Base-by-base conservation (phyloP, 2,329 filamentous ascomycete species). In the Hypoxylon sp. region DNA sequence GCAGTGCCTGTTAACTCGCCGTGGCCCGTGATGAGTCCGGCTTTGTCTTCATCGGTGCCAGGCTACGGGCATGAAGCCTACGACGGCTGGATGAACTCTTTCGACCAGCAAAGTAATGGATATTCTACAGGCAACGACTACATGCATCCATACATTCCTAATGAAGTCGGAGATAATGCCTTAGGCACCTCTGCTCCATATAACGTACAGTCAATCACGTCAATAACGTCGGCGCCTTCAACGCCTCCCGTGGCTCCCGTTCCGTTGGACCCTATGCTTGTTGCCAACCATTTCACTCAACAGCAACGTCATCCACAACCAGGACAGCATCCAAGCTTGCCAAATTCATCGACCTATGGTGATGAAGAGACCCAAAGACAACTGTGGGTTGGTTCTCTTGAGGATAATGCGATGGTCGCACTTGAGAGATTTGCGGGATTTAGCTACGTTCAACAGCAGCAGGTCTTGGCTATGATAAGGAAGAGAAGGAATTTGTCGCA, bases 391-490 rank as follows among this genome's bases (percentile, higher is more conserved):
- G 60, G 66, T 3, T 70, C 63, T 3, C 62, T 73, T 5, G 70
- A 71, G 31, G 61, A 68, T 10, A 70, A 74, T 51, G 70, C 74
- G 65, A 55, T 74, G 48, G 54, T 62, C 22, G 72, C 75, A 1
- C 69, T 77, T 10, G 70, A 76, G 22, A 73, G 68, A 26, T 70
- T 77, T 46, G 72, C 71, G 22, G 65, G 60, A 44, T 65, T 73
- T 51, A 74, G 56, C 35, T 63, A 72, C 26, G 65, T 58, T 37
- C 75, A 76, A 33, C 75, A 75, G 47, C 71, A 73, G 53, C 71
- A 77, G 3, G 59, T 75, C 5, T 37, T 75, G 14, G 63, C 59
- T n/a, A 62, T 70, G 52, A 62, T 76, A 33, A 72, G 72, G 51
- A 74, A 73, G 54, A 75, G 65, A 29, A 70, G 70, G 42, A 60